Evolutionary conservation across 2,329 filamentous ascomycete species (phyloP).

Genomic region (Teratosphaeria nubilosa): DNA sequence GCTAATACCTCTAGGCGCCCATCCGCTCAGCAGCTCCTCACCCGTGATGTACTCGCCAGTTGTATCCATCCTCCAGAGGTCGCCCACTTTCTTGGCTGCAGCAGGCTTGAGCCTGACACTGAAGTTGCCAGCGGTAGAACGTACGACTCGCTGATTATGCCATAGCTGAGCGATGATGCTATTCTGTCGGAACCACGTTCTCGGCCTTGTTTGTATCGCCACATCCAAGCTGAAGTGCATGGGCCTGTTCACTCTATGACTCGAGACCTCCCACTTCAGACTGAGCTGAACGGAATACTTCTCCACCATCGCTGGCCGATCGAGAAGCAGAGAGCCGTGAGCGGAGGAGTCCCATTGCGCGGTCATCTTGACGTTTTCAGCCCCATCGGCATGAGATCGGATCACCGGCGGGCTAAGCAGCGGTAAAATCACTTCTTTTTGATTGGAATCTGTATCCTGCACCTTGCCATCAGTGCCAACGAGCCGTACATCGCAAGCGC

Average conservation of each 20-base stretch:
- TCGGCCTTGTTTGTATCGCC: conserved; percentile 71
- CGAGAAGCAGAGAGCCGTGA: conserved; percentile 85
- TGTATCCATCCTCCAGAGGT: conserved; percentile 94
- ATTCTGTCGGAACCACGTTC: conserved; percentile 73
- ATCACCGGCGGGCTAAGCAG: conserved; percentile 69
- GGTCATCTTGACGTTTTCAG: conserved; percentile 72
- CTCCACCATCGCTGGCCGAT: conserved; percentile 73
- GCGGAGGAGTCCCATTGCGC: conserved; percentile 95
- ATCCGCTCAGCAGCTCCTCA: conserved; percentile 73
- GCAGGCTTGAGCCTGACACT: conserved; percentile 76
- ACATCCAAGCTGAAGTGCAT: conserved; percentile 77
- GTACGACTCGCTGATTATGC: conserved; percentile 74
- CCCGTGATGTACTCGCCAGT: conserved; percentile 93
- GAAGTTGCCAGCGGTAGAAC: conserved; percentile 78
- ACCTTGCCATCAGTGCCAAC: conserved; percentile 78
- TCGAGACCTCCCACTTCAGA: conserved; percentile 75
- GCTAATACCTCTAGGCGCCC: conserved; percentile 82
- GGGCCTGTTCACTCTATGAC: conserved; percentile 72
- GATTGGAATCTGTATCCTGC: conserved; percentile 57
- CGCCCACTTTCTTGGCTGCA: conserved; percentile 81
- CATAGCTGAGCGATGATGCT: conserved; percentile 82
- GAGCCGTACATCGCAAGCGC: conserved; percentile 71
- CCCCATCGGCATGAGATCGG: conserved; percentile 81
- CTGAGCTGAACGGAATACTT: conserved; percentile 85
- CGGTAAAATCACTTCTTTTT: conserved; percentile 66